Evolutionary conservation across 352 stramenopile genomes (phyloP).

Genomic region (Bremia lactucae): DNA sequence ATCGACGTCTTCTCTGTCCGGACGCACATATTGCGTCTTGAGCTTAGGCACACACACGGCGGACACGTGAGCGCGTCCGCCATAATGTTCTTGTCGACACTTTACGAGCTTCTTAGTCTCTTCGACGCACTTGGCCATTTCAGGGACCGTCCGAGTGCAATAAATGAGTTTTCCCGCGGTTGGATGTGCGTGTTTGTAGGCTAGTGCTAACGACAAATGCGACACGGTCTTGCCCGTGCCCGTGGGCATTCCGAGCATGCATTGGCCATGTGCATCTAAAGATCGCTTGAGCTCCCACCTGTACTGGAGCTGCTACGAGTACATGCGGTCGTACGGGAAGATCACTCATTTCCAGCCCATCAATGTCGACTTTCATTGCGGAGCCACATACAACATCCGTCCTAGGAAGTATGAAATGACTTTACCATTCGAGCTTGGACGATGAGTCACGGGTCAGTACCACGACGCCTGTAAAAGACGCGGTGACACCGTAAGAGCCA

Average conservation of each 20-base stretch:
- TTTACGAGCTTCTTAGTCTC: slow-evolving; percentile 93
- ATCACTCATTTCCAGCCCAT: slow-evolving; percentile 96
- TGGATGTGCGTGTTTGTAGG: slow-evolving; percentile 90
- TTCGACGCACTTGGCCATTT: slow-evolving; percentile 98
- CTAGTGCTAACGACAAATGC: slow-evolving; percentile 94
- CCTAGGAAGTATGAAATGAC: too few relatives aligned
- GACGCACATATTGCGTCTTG: slow-evolving; percentile 92
- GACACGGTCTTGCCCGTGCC: slow-evolving; percentile 98
- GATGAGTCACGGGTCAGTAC: slow-evolving; percentile 17
- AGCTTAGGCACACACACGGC: slow-evolving; percentile 89
- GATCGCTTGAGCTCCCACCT: slow-evolving; percentile 97
- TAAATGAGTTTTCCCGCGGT: slow-evolving; percentile 97
- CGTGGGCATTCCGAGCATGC: slow-evolving; percentile 98
- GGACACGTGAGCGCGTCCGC: slow-evolving; percentile 50
- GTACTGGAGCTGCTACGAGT: slow-evolving; percentile 99
- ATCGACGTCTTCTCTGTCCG: slow-evolving; percentile 95
- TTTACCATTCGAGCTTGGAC: neutral
- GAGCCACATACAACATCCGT: neutral
- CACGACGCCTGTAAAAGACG: slow-evolving; percentile 2
- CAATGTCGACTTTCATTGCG: slow-evolving; percentile 89
- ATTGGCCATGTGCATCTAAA: slow-evolving; percentile 94
- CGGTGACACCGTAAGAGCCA: slow-evolving; percentile 26
- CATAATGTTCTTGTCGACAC: slow-evolving; percentile 64
- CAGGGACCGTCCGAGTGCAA: slow-evolving; percentile 98
- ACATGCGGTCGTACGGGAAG: slow-evolving; percentile 96